Conservation (phyloP, 2,329 filamentous ascomycete species). For the Xylariomycetidae sp. region DNA sequence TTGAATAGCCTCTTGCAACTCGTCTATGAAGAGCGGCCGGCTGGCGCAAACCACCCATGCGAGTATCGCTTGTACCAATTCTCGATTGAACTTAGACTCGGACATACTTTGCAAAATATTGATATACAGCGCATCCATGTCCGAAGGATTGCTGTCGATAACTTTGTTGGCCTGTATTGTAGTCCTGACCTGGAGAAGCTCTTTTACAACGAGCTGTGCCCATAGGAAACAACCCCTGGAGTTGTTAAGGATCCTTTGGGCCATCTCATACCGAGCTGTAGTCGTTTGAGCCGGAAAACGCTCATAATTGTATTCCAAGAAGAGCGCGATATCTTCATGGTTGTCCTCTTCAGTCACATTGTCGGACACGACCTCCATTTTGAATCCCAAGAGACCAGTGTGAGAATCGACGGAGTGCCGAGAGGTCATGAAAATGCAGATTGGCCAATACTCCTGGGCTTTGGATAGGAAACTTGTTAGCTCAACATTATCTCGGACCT, state of each 20-base stretch:
- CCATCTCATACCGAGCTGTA: conserved; percentile 9
- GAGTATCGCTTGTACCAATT: conserved; percentile 19
- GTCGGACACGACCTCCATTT: conserved; percentile 12
- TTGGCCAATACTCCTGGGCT: conserved; percentile 17
- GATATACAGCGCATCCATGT: conserved; percentile 25
- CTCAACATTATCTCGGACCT: conserved; percentile 18
- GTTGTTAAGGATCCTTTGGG: conserved; percentile 17
- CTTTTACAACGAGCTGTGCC: conserved; percentile 21
- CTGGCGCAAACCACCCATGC: conserved; percentile 22
- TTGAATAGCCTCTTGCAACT: conserved; percentile 21
- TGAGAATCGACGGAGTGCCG: conserved; percentile 14
- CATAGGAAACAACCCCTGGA: conserved; percentile 27
- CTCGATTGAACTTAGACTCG: conserved; percentile 16
- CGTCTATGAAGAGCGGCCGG: conserved; percentile 18
- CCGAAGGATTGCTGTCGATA: conserved; percentile 18
- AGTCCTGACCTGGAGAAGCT: conserved; percentile 21
- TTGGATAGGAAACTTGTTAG: conserved; percentile 19
- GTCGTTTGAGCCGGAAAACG: too few species aligned
- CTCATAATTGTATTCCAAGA: too few species aligned
- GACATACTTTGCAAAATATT: conserved; percentile 23
- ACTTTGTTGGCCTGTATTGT: conserved; percentile 18
- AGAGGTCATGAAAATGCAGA: conserved; percentile 24
- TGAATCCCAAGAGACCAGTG: not conserved
- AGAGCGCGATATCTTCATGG: too few species aligned
- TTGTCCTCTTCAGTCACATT: conserved; percentile 17